Base-by-base conservation (phyloP, 768 basidiomycete species). In the Tylopilus cervinicoccineus region DNA sequence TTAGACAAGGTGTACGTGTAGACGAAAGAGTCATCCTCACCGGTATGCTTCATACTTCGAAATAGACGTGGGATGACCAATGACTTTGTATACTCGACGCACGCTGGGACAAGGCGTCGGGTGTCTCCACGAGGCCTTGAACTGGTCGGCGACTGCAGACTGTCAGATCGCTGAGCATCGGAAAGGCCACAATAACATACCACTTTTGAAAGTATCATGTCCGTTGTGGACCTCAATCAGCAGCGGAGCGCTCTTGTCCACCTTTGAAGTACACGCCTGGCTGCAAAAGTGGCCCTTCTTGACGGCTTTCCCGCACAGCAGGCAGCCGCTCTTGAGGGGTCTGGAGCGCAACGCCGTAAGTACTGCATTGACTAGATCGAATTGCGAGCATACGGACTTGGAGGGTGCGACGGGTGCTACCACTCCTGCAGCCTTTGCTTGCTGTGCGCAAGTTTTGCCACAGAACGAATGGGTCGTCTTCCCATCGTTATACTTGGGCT, bases 51-150 rank as follows among this genome's bases (percentile, higher is more conserved):
- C 77, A 55, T 84, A 87, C 43, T 71, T 71, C 2, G 75, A 72
- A 38, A 82, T 64, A 16, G 75, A 76, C 7, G 72, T 64, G 24
- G 75, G 68, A 4, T 79, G 68, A 10, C 72, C 63, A 8, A 83
- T 61, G 54, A 86, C 77, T 70, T 86, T 87, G 70, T 85, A 86
- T 42, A 86, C 70, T 45, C 70, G 73, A 45, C 73, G 70, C 2
- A 87, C 83, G 24, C 73, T 66, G 8, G 84, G 84, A 50, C 83
- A 81, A 14, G 64, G 34, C 16, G 76, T 77, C 19, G 75, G 67
- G 56, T 86, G 84, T 51, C 83, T 73, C 84, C 84, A 87, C 19
- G 83, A 82, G 45, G 76, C 54, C 56, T 78, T 82, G 70, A 86
- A 86, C 55, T 86, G 84, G 55, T 81, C 80, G 20, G 74, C 68